phyloP scores from a whole-genome alignment of 2,329 filamentous ascomycete genomes.

The Alternaria infectoria region DNA sequence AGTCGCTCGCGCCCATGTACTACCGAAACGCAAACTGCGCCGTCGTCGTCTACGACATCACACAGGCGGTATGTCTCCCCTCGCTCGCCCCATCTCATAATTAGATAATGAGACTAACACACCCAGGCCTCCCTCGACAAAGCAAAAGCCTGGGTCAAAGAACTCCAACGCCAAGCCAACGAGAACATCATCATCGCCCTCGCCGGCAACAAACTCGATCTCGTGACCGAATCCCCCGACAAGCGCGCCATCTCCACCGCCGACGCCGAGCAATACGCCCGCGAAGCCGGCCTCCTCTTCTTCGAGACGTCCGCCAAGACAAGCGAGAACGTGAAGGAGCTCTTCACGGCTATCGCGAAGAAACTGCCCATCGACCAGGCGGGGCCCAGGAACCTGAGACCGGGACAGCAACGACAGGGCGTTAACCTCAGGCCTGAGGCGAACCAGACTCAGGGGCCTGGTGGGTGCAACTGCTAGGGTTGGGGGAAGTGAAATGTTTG shows the following conservation, averaged over 20 bases:
- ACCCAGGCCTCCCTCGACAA: slow-evolving; percentile 91
- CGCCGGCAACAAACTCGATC: slow-evolving; percentile 91
- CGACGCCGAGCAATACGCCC: slow-evolving; percentile 94
- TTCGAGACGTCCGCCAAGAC: slow-evolving; percentile 99
- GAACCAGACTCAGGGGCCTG: slow-evolving; percentile 63
- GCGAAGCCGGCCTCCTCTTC: slow-evolving; percentile 91
- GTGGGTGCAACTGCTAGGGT: slow-evolving; percentile 68
- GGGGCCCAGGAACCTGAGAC: slow-evolving; percentile 83
- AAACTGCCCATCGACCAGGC: slow-evolving; percentile 96
- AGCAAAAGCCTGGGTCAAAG: slow-evolving; percentile 99
- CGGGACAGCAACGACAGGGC: slow-evolving; percentile 63
- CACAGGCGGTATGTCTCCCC: slow-evolving; percentile 79
- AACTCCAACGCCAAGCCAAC: slow-evolving; percentile 97
- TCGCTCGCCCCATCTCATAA: too few species aligned
- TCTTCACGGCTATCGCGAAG: slow-evolving; percentile 98
- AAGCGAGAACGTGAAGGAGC: slow-evolving; percentile 90
- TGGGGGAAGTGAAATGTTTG: slow-evolving; percentile 2
- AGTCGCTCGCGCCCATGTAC: slow-evolving; percentile 99
- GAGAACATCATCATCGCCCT: slow-evolving; percentile 99
- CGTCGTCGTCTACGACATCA: slow-evolving; percentile 99
- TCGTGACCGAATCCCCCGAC: slow-evolving; percentile 92
- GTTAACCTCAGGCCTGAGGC: slow-evolving; percentile 71
- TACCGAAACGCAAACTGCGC: slow-evolving; percentile 99
- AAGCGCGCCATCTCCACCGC: slow-evolving; percentile 89
- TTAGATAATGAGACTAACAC: slow-evolving; percentile 22